phyloP scores from a whole-genome alignment of 352 stramenopile genomes.

The Thraustotheca clavata region DNA sequence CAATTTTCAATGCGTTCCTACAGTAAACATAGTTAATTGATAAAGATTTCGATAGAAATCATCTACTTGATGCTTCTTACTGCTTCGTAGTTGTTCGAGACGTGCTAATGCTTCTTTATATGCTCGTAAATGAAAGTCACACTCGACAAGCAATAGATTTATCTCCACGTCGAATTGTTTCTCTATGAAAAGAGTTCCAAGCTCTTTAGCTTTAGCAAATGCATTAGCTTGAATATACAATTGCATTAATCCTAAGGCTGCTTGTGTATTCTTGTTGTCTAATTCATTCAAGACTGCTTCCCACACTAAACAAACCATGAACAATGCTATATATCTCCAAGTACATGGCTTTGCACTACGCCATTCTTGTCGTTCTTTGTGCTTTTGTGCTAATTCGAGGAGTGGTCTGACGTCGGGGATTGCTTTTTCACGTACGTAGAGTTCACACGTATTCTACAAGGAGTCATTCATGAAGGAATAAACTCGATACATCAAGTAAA shows the following conservation, averaged over 20 bases:
- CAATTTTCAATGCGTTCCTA: slow-evolving; percentile 40
- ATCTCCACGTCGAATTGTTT: too few relatives aligned
- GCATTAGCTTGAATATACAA: slow-evolving; percentile 9
- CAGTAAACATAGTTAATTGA: slow-evolving; percentile 37
- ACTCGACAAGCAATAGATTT: too few relatives aligned
- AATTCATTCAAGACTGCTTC: background rate
- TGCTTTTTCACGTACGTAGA: background rate
- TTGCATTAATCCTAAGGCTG: background rate
- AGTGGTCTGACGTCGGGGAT: background rate
- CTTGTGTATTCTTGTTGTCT: background rate
- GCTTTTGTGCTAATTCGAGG: slow-evolving; percentile 8
- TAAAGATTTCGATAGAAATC: slow-evolving; percentile 30
- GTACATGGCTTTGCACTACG: slow-evolving; percentile 10
- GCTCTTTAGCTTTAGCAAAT: background rate
- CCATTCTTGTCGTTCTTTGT: background rate
- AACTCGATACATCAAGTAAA: background rate
- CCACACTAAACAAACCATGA: slow-evolving; percentile 9
- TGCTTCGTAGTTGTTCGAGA: slow-evolving; percentile 7
- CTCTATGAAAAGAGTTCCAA: background rate
- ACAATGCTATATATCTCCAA: background rate
- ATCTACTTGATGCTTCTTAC: slow-evolving; percentile 26
- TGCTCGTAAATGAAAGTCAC: background rate
- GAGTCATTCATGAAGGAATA: background rate
- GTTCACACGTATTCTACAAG: slow-evolving; percentile 15
- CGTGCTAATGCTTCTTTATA: background rate